Conservation (phyloP, 345 rosid genomes). For the Eucalyptus cloeziana region DNA sequence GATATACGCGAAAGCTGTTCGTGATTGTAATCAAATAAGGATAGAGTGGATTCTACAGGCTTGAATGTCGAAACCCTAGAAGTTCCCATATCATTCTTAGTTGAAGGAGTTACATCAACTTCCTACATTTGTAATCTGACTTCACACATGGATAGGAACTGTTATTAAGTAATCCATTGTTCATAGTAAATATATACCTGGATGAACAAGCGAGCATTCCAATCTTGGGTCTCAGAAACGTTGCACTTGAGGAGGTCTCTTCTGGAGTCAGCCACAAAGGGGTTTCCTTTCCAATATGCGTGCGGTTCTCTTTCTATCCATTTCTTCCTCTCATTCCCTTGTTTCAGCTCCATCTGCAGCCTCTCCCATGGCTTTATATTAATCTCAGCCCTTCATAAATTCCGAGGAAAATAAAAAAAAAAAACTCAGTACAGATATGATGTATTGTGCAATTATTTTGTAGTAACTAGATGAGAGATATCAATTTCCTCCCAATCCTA, state of each 20-base stretch:
- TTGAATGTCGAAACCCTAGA: background rate
- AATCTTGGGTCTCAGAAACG: slow-evolving; percentile 38
- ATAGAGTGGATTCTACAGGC: background rate
- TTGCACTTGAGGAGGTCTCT: slow-evolving; percentile 60
- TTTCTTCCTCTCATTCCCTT: slow-evolving; percentile 27
- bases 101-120: background rate
- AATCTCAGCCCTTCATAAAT: slow-evolving; percentile 47
- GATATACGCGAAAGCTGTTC: background rate
- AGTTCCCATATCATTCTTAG: background rate
- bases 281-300: slow-evolving; percentile 92
- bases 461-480: background rate
- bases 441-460: too few species aligned
- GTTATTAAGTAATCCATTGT: background rate
- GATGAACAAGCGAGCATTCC: slow-evolving; percentile 67
- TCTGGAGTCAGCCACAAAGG: slow-evolving; percentile 37
- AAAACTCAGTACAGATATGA: background rate
- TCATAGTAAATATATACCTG: slow-evolving; percentile 24
- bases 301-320: slow-evolving; percentile 63
- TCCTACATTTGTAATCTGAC: background rate
- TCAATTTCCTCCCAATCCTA: background rate
- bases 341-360: slow-evolving; percentile 30
- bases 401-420: too few species aligned
- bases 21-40: background rate
- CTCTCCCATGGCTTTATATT: slow-evolving; percentile 63
- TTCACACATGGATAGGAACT: background rate